Conservation (phyloP, 1,284 basidiomycete species). For the Takashimella tepidaria region DNA sequence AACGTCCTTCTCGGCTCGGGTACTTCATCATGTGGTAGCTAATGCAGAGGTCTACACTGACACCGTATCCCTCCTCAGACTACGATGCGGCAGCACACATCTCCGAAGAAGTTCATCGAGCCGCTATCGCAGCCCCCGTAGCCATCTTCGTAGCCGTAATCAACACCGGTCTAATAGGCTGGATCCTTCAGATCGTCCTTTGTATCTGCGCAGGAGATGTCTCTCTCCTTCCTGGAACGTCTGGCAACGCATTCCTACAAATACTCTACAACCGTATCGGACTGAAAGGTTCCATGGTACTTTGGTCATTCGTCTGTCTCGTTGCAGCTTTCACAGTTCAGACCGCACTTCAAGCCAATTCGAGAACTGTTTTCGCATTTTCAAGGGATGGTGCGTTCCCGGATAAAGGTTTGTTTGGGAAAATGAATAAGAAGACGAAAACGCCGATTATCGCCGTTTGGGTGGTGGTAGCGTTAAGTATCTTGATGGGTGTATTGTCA, state of each 20-base stretch:
- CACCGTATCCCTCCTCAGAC: slow-evolving; percentile 25
- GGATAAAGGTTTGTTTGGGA: slow-evolving; percentile 72
- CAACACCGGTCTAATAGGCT: slow-evolving; percentile 75
- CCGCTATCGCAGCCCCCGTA: slow-evolving; percentile 78
- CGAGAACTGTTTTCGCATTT: slow-evolving; percentile 82
- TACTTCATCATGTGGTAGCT: neutral
- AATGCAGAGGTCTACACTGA: slow-evolving; percentile 58
- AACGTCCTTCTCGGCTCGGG: neutral
- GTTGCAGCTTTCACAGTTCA: slow-evolving; percentile 81
- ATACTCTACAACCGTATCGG: slow-evolving; percentile 74
- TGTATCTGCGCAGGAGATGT: slow-evolving; percentile 63
- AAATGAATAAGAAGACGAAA: slow-evolving; percentile 59
- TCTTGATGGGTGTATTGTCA: slow-evolving; percentile 57
- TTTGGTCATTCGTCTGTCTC: slow-evolving; percentile 58
- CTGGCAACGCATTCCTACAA: slow-evolving; percentile 65
- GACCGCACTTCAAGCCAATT: slow-evolving; percentile 73
- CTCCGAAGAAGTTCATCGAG: slow-evolving; percentile 82
- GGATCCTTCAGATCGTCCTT: slow-evolving; percentile 75
- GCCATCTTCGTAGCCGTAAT: slow-evolving; percentile 82
- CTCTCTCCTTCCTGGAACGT: slow-evolving; percentile 53
- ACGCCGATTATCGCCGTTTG: slow-evolving; percentile 81
- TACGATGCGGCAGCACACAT: slow-evolving; percentile 68
- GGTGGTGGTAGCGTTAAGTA: slow-evolving; percentile 63
- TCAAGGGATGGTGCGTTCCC: slow-evolving; percentile 58
- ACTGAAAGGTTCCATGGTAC: slow-evolving; percentile 60